Evolutionary conservation across 106 monocot species (phyloP), one percentile per base, ranked within the genome.

Genomic region (Dendrobium catenatum): DNA sequence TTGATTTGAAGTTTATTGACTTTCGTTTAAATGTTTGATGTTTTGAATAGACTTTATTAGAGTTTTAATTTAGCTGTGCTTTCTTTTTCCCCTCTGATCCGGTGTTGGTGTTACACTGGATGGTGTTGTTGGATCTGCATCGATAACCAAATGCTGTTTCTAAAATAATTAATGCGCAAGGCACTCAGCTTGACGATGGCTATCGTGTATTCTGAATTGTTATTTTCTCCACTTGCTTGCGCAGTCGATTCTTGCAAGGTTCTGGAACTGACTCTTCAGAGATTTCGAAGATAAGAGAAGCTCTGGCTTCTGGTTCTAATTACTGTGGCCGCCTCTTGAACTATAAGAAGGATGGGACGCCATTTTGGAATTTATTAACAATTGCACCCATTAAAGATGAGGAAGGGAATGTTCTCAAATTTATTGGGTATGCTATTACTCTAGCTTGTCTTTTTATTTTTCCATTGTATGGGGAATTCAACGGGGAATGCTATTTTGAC

Each of bases 331-430:
- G 98, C 31, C 41, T 99, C 41, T 79, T 99, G 79, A 99, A 99
- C 55, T 99, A 99, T 72, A 99, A 99, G 88, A 99, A 95, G 81
- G 95, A 99, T 75, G 98, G 93, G 3, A 93, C 95, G 26, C 93
- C 95, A 42, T 99, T 95, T 74, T 99, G 98, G 98, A 99, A 99
- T 86, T 88, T 99, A 7, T 82, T 95, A 73, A 99, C 98, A 17
- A 81, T 99, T 54, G 91, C 98, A 64, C 98, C 98, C 4, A 99
- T 99, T 84, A 99, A 99, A 86, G 98, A 99, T 81, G 98, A 99
- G 77, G 72, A 72, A 15, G 95, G 95, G 24, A 90, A 83, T 68
- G 88, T 92, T 79, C 95, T 99, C 27, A 99, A 99, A 79, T 95
- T 80, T 67, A 99, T 99, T 31, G 98, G 98, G 98, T 99, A 81